Evolutionary conservation across 805 yeast species (phyloP).

Genomic region (Teunomyces tritomae): DNA sequence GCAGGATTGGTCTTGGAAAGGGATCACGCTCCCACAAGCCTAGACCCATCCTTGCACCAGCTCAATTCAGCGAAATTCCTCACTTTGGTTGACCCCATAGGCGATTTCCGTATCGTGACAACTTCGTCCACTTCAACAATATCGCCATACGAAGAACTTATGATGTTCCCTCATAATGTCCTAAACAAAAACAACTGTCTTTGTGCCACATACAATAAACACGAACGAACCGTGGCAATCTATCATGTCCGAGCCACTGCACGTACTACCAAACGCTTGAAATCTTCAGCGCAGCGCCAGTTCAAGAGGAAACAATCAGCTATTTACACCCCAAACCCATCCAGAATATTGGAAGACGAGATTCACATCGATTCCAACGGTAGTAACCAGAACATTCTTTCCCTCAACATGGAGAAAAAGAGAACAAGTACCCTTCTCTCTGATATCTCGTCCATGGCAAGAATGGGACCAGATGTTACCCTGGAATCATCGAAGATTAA

Average conservation of each 20-base stretch:
- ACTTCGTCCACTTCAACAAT: slow-evolving; percentile 70
- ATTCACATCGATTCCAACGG: slow-evolving; percentile 7
- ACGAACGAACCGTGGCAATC: slow-evolving; percentile 44
- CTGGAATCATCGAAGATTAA: slow-evolving; percentile 22
- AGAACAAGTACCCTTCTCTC: slow-evolving; percentile 41
- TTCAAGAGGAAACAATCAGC: slow-evolving; percentile 26
- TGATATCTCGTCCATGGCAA: slow-evolving; percentile 43
- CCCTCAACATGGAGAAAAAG: slow-evolving; percentile 43
- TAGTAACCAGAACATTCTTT: slow-evolving; percentile 19
- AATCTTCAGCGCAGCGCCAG: slow-evolving; percentile 11
- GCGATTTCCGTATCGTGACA: slow-evolving; percentile 68
- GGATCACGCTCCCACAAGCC: slow-evolving; percentile 17
- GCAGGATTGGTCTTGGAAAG: slow-evolving; percentile 68
- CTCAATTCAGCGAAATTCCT: slow-evolving; percentile 45
- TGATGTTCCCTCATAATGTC: slow-evolving; percentile 50
- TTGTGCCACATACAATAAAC: slow-evolving; percentile 54
- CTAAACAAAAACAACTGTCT: slow-evolving; percentile 35
- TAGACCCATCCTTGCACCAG: slow-evolving; percentile 13
- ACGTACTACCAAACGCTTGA: slow-evolving; percentile 15
- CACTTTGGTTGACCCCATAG: slow-evolving; percentile 70
- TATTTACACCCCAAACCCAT: slow-evolving; percentile 41
- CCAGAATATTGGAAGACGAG: slow-evolving; percentile 44
- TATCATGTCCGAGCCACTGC: slow-evolving; percentile 52
- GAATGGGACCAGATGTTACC: slow-evolving; percentile 41
- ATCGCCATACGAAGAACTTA: slow-evolving; percentile 53